phyloP scores from a whole-genome alignment of 2,329 filamentous ascomycete genomes.

The Immersiporthe knoxdaviesiana region DNA sequence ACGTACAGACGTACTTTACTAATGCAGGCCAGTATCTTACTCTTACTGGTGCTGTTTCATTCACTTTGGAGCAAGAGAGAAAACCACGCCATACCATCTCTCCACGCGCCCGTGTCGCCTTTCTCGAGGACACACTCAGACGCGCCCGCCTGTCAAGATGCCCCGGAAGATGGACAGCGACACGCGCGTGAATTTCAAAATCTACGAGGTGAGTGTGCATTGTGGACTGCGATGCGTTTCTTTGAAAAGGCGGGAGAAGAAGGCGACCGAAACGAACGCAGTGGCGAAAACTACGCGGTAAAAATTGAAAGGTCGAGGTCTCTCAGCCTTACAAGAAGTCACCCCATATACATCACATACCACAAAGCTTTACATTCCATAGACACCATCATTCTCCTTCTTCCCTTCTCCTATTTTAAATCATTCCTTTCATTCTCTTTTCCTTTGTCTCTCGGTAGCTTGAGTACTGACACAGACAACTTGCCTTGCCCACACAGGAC shows the following conservation, averaged over 20 bases:
- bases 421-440: neutral
- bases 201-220: constrained; percentile 23
- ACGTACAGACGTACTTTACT: too few species aligned
- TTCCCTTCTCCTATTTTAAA: neutral
- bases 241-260: neutral
- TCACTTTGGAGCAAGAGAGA: too few species aligned
- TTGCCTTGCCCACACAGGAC: constrained; percentile 7
- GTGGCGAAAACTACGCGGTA: neutral
- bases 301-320: neutral
- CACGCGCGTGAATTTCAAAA: constrained; percentile 25
- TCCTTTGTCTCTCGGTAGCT: too few species aligned
- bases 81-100: neutral
- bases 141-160: neutral
- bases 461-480: neutral
- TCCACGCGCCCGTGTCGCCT: neutral
- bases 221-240: neutral
- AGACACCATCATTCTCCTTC: neutral
- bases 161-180: constrained; percentile 27
- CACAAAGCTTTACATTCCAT: too few species aligned
- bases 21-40: neutral
- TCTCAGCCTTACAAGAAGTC: too few species aligned
- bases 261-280: neutral
- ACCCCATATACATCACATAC: neutral
- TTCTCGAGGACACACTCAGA: neutral
- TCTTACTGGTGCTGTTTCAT: neutral